Evolutionary conservation across 805 yeast genomes (phyloP).

Genomic region (Kluyveromyces wickerhamii): DNA sequence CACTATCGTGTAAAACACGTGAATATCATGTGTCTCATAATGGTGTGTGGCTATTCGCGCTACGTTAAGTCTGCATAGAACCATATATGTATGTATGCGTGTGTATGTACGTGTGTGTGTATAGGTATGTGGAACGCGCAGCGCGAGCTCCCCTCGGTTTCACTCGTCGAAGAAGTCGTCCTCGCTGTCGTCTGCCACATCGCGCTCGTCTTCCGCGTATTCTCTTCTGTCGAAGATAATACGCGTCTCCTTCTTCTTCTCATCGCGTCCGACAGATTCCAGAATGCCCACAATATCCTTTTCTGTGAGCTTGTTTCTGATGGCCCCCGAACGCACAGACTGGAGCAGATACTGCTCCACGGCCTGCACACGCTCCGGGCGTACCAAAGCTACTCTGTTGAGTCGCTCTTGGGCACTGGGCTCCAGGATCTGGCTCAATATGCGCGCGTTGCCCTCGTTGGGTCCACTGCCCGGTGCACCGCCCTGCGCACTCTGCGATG

Average conservation of each 20-base stretch:
- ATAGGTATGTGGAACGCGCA: no score
- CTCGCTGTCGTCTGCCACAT: conserved; percentile 34
- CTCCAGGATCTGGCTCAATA: conserved; percentile 42
- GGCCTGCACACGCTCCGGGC: conserved; percentile 83
- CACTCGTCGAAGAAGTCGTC: conserved; percentile 40
- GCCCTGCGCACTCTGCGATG: conserved; percentile 6
- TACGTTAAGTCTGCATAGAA: no score
- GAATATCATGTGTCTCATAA: no score
- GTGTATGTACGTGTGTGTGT: no score
- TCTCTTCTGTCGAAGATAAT: conserved; percentile 54
- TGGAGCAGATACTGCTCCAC: conserved; percentile 75
- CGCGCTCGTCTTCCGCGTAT: conserved; percentile 33
- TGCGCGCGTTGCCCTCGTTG: conserved; percentile 6
- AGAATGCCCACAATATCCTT: conserved; percentile 74
- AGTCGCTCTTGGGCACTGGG: conserved; percentile 83
- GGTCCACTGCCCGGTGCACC: no score
- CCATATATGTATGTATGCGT: no score
- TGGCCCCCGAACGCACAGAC: conserved; percentile 68
- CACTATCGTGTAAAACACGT: no score
- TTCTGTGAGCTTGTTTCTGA: conserved; percentile 64
- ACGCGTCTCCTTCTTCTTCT: conserved; percentile 54
- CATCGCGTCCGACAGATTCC: conserved; percentile 73
- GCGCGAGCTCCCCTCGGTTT: neutral
- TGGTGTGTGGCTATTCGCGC: no score
- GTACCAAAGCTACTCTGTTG: conserved; percentile 77